Evolutionary conservation across 2,329 filamentous ascomycete genomes (phyloP), one percentile per base, ranked within the genome.

Genomic region (Colletotrichum sp.): DNA sequence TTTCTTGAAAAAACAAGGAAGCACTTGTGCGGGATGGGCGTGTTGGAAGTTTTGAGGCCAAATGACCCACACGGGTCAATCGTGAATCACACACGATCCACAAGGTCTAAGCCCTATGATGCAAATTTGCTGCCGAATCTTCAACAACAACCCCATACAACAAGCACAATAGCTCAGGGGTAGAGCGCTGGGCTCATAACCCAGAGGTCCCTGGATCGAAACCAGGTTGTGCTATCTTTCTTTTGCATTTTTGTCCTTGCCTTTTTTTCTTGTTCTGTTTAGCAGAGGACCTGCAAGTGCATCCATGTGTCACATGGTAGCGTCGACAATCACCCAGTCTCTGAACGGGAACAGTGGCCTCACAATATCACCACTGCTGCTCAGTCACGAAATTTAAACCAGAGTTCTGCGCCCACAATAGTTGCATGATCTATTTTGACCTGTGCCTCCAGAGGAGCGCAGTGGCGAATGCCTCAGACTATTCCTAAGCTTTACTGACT

Each of bases 101-200:
- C n/a, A 52, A 52, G 43, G 43, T 52, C 43, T 52, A 52, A 52
- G 43, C 43, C n/a, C 43, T 52, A 52, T 52, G 2, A 2, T 21
- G n/a, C 43, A 52, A 52, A 52, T 21, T 52, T 21, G 10, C n/a
- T 7, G 4, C 4, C 0, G 0, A 2, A 1, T 12, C 1, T 7
- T 8, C 6, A 52, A 21, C 43, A 21, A 21, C 10, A 52, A 21
- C 10, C 10, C 6, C 10, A 21, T 21, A 21, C 43, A 52, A 48
- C n/a, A 74, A 74, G 71, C 71, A 74, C 71, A 71, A 71, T 74
- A 74, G 71, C 71, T 74, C 71, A 74, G 71, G 71, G 71, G 71
- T 71, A 73, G 71, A 73, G 71, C 71, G 71, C 71, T 73, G 71
- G 71, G 71, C 71, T 73, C 71, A 73, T 73, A 73, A 73, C 71